Conservation (phyloP, 495 filamentous ascomycete species). For the Talaromyces stipitatus region DNA sequence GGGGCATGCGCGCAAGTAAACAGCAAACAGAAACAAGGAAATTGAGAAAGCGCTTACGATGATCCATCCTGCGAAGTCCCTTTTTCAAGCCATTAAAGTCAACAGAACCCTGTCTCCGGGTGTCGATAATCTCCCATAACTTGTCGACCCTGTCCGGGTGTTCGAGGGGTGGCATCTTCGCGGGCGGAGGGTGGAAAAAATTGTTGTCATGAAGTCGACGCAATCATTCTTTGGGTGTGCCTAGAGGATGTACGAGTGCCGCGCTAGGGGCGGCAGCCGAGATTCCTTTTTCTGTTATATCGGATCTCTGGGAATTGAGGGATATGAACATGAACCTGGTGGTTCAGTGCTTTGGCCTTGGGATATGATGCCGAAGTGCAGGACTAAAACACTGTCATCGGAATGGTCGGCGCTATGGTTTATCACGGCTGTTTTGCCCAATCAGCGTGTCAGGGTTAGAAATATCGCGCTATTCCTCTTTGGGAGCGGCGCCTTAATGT, state of each 20-base stretch:
- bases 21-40: neutral
- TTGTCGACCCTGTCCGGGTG: constrained; percentile 66
- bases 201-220: constrained; percentile 24
- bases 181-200: constrained; percentile 25
- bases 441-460: neutral
- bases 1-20: neutral
- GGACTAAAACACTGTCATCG: neutral
- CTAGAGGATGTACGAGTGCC: neutral
- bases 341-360: neutral
- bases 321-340: neutral
- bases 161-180: constrained; percentile 46
- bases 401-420: neutral
- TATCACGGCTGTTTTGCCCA: neutral
- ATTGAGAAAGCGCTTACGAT: constrained; percentile 61
- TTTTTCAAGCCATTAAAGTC: constrained; percentile 76
- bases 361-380: neutral
- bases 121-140: constrained; percentile 76
- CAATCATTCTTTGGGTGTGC: constrained; percentile 2
- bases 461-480: constrained; percentile 1
- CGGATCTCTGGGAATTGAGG: neutral
- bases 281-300: neutral
- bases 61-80: constrained; percentile 82
- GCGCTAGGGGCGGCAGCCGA: neutral
- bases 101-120: constrained; percentile 64
- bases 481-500: neutral